Evolutionary conservation across 768 basidiomycete genomes (phyloP).

Genomic region (Xerocomus spinulosus): DNA sequence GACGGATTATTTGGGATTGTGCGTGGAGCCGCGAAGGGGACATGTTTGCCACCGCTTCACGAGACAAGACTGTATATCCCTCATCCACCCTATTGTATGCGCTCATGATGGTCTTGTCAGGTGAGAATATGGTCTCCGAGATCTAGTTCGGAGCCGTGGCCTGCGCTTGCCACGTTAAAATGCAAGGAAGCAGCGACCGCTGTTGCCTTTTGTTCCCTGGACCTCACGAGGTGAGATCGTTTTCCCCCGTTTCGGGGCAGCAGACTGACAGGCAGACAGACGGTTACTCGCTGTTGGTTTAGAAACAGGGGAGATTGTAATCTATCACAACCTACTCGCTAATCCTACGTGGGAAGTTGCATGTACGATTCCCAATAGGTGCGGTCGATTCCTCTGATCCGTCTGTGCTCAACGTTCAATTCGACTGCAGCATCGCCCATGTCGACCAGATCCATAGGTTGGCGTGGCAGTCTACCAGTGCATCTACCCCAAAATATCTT

Average conservation of each 20-base stretch:
- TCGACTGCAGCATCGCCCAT: constrained; percentile 57
- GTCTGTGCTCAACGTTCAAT: neutral
- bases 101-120: constrained; percentile 34
- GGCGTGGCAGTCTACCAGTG: constrained; percentile 62
- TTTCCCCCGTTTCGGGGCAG: neutral
- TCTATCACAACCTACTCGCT: constrained; percentile 45
- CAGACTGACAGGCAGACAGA: constrained; percentile 22
- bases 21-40: constrained; percentile 76
- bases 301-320: constrained; percentile 71
- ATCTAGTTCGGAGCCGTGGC: constrained; percentile 47
- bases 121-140: constrained; percentile 75
- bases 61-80: constrained; percentile 81
- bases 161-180: constrained; percentile 55
- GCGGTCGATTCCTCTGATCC: constrained; percentile 19
- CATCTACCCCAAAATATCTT: constrained; percentile 42
- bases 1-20: constrained; percentile 94
- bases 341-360: constrained; percentile 44
- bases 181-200: constrained; percentile 78
- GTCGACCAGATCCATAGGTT: constrained; percentile 75
- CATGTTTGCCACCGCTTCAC: constrained; percentile 87
- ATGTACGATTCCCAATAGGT: constrained; percentile 50
- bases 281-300: constrained; percentile 76
- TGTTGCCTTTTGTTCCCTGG: constrained; percentile 53
- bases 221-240: constrained; percentile 38
- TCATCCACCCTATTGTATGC: neutral